Evolutionary conservation across 2,329 filamentous ascomycete species (phyloP), one percentile per base, ranked within the genome.

Genomic region (Pseudogymnoascus sp.): DNA sequence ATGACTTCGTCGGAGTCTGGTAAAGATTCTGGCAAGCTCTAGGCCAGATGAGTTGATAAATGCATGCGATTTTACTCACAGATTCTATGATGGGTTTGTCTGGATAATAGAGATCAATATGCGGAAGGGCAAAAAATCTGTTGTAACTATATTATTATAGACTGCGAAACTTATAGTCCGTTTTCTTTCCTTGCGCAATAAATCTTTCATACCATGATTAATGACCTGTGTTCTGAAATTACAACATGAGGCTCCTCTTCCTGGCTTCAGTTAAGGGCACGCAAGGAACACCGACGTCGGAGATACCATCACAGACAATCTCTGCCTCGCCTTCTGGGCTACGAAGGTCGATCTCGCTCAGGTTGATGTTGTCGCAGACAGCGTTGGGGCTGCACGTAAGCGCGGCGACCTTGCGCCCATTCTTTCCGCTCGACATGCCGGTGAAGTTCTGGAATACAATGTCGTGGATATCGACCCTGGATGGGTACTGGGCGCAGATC

Each of bases 381-480:
- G 81, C 80, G 39, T 79, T 81, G 0, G 78, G 77, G 13, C 78
- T 81, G 67, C 82, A 84, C 0, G 77, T 78, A 61, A 85, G 68
- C 48, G 77, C 75, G 0, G 77, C 82, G 1, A 84, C 79, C 2
- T 78, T 77, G 18, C 75, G 75, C 1, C 80, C 80, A 56, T 82
- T 75, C 63, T 79, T 78, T 0, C 82, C 82, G 13, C 78, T 82
- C 1, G 77, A 81, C 18, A 77, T 77, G 0, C 82, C 82, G 0
- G 76, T 75, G 62, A 85, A 77, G 65, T 84, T 84, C 65, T 82
- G 74, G 62, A 85, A 85, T 0, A 72, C 72, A 30, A 85, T 76
- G 66, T 84, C 79, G 23, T 78, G 81, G 60, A 85, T 77, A 65
- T 84, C 79, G 64, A 84, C 81, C 6, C 74, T 73, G 0, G 79